Base-by-base conservation (phyloP, 2,329 filamentous ascomycete genomes). In the Aureobasidium namibiae region DNA sequence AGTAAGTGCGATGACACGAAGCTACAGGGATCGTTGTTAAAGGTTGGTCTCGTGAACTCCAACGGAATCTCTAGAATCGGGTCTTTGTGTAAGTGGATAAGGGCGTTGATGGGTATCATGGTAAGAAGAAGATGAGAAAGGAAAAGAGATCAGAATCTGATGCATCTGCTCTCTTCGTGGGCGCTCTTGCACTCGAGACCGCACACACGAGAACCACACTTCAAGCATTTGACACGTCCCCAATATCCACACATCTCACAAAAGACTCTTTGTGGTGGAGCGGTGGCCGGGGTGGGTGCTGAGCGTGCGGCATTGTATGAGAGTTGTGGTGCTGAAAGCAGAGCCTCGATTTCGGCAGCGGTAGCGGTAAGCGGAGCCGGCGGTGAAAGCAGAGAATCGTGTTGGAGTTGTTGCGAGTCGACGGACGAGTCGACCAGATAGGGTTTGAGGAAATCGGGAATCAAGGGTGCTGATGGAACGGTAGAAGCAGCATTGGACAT, bases 211-310 rank as follows among this genome's bases (percentile, higher is more conserved):
- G 82, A 82, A n/a, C 88, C 88, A 73, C 89, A 92, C 75, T 88
- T 89, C 70, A 86, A 81, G 74, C 89, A 92, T 71, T 80, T 82
- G 46, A 90, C 85, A 41, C 85, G 77, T 2, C 88, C 89, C 88
- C 89, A 92, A 72, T 91, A 92, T 14, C 89, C 89, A 68, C 89
- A 92, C 33, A 90, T 83, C 68, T 87, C 86, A 72, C 89, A 92
- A 70, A 92, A 92, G 36, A 76, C 75, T 61, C 88, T 78, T 57
- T 74, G 73, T 48, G 76, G 75, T 2, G 87, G 85, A 10, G 69
- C 73, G 16, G 66, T 66, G 3, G 69, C 60, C 5, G 73, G 67
- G 14, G 75, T 73, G 21, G 76, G 73, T 4, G 70, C 72, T 16
- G 70, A 73, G 60, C 75, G 72, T 45, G 85, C 84, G 65, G 89